These are phyloP conservation scores for Coemansia umbellata DNA, from an alignment of 192 early-diverging fungal species.

Conservation along the genomic window DNA sequence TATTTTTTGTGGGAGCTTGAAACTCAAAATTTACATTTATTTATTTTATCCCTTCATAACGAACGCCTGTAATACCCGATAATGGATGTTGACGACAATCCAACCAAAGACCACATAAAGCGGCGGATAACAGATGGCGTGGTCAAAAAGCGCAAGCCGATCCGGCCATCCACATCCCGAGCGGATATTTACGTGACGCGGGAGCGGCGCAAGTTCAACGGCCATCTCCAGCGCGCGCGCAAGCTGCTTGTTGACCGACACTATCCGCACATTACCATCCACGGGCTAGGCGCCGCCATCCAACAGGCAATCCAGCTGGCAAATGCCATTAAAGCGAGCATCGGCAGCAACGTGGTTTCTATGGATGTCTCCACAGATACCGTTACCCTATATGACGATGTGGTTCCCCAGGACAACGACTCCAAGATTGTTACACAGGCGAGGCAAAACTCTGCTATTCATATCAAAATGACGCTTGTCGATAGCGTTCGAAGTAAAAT, in stretches of 20 bases:
- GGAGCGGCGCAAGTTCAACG: conserved; percentile 57
- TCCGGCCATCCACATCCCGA: conserved; percentile 58
- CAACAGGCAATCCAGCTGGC: conserved; percentile 65
- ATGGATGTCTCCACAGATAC: conserved; percentile 66
- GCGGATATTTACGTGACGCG: conserved; percentile 79
- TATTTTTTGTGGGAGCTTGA: neutral
- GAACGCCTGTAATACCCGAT: no score
- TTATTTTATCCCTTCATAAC: no score
- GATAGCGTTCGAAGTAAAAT: conserved; percentile 7
- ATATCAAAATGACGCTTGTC: conserved; percentile 56
- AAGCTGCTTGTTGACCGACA: conserved; percentile 62
- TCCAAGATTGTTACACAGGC: conserved; percentile 54
- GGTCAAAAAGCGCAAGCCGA: conserved; percentile 54
- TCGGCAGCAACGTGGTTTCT: conserved; percentile 54
- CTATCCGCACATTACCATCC: conserved; percentile 62
- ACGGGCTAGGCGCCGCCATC: conserved; percentile 77
- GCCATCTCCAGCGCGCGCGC: conserved; percentile 60
- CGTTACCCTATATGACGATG: conserved; percentile 71
- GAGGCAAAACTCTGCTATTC: conserved; percentile 66
- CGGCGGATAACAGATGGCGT: conserved; percentile 1
- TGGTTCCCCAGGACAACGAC: conserved; percentile 63
- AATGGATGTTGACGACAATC: no score
- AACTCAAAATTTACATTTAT: neutral
- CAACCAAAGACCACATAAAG: neutral
- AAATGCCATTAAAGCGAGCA: conserved; percentile 55